A percentile compares a stretch with the other conserved stretches of the same genome.
These are phyloP conservation scores for Plectosphaerella plurivora DNA, from an alignment of 2,329 filamentous ascomycete genomes.

Conservation along the genomic window DNA sequence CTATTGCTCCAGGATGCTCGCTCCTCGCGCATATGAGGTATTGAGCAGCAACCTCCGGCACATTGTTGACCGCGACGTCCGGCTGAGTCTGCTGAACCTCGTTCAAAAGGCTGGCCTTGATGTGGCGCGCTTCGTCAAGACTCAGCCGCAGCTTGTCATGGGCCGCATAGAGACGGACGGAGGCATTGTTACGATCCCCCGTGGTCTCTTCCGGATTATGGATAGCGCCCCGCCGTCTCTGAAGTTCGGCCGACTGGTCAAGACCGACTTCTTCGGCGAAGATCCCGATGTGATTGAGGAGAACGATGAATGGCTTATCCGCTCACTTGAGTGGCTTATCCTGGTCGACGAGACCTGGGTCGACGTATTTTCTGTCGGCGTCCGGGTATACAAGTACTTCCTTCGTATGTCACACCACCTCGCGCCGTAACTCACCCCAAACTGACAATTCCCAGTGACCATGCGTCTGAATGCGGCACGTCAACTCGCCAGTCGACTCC, in stretches of 20 bases:
- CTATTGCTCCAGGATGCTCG: conserved; percentile 76
- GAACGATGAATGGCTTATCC: conserved; percentile 68
- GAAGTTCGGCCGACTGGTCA: conserved; percentile 59
- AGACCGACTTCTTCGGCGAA: conserved; percentile 65
- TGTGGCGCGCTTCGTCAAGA: conserved; percentile 66
- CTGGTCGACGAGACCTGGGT: conserved; percentile 69
- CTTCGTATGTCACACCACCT: conserved; percentile 59
- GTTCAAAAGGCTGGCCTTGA: conserved; percentile 74
- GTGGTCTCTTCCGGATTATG: conserved; percentile 46
- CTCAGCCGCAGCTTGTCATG: conserved; percentile 54
- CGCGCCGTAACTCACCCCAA: conserved; percentile 18
- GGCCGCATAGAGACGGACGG: conserved; percentile 36
- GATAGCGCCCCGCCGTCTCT: conserved; percentile 45
- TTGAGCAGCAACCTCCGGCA: conserved; percentile 75
- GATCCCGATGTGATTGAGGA: conserved; percentile 48
- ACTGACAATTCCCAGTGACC: conserved; percentile 31
- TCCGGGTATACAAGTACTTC: conserved; percentile 76
- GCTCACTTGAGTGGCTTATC: conserved; percentile 80
- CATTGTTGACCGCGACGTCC: conserved; percentile 60
- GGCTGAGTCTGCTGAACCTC: conserved; percentile 65
- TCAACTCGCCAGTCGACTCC: conserved; percentile 44
- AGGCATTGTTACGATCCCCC: conserved; percentile 24
- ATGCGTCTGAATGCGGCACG: conserved; percentile 51
- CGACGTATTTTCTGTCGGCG: conserved; percentile 63
- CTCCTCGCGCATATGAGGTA: conserved; percentile 60